Percentiles rank a stretch among this genome's conserved stretches.
phyloP scores from a whole-genome alignment of 768 basidiomycete species.

The Phallus indusiatus region DNA sequence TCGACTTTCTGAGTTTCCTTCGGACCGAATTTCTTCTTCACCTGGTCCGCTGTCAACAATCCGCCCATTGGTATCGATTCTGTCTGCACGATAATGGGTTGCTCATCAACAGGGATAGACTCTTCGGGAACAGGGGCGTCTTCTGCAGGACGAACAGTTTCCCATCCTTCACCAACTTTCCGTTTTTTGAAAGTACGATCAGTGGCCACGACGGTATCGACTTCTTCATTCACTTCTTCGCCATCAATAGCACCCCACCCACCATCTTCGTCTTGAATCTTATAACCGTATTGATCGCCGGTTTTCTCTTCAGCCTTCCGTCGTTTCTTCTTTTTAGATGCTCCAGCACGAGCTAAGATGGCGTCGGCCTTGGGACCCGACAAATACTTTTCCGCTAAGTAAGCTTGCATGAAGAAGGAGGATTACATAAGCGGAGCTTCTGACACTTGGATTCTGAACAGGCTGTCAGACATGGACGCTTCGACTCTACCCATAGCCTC shows the following conservation, averaged over 20 bases:
- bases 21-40: constrained; percentile 44
- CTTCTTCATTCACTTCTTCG: constrained; percentile 43
- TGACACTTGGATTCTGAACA: too few species aligned
- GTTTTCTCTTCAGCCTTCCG: constrained; percentile 39
- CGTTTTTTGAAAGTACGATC: constrained; percentile 79
- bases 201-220: constrained; percentile 58
- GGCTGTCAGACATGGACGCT: too few species aligned
- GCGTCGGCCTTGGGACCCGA: constrained; percentile 94
- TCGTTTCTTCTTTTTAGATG: constrained; percentile 57
- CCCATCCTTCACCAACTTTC: constrained; percentile 58
- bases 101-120: constrained; percentile 54
- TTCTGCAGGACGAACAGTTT: constrained; percentile 48
- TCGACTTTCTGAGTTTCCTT: constrained; percentile 40
- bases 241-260: constrained; percentile 27
- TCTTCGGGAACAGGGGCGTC: constrained; percentile 36
- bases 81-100: constrained; percentile 44
- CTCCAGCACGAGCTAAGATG: constrained; percentile 60
- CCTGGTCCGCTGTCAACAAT: constrained; percentile 63
- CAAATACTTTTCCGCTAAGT: constrained; percentile 91
- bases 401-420: constrained; percentile 51
- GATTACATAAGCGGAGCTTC: background rate
- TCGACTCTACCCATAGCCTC: too few species aligned
- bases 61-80: constrained; percentile 55
- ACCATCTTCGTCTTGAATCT: constrained; percentile 55
- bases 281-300: constrained; percentile 16